Percentiles rank a stretch among this genome's conserved stretches.
Conservation (phyloP, 177 flowering plant species). For the Vitis hybrid region DNA sequence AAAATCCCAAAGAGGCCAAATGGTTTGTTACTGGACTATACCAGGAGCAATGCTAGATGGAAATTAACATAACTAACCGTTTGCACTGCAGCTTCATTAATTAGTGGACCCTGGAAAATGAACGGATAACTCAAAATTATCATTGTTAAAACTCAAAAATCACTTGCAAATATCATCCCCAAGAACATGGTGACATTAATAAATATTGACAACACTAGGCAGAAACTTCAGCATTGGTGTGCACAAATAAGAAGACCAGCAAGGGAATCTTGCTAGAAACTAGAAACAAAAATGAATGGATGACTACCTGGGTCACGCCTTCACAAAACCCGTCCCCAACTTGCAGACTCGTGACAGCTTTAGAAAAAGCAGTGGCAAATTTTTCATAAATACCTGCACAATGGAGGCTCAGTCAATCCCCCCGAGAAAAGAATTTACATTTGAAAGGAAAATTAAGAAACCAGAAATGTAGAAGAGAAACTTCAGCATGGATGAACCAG, state of each 20-base stretch:
- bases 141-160: background rate
- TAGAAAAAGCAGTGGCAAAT: constrained; percentile 71
- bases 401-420: background rate
- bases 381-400: constrained; percentile 85
- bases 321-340: constrained; percentile 93
- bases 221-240: too few species aligned
- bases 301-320: constrained; percentile 76
- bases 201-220: too few species aligned
- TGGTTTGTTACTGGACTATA: too few species aligned
- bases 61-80: constrained; percentile 43
- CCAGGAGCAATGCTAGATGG: too few species aligned
- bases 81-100: constrained; percentile 89
- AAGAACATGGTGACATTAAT: too few species aligned
- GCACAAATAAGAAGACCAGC: background rate
- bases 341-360: constrained; percentile 73
- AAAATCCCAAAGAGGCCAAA: constrained; percentile 9
- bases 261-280: background rate
- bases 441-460: too few species aligned
- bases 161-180: too few species aligned
- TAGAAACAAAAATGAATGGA: background rate
- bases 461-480: too few species aligned
- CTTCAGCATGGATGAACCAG: too few species aligned
- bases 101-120: constrained; percentile 80
- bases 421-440: too few species aligned
- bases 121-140: constrained; percentile 1